phyloP scores from a whole-genome alignment of 805 yeast genomes.

The Tetrapisispora namnaoensis region DNA sequence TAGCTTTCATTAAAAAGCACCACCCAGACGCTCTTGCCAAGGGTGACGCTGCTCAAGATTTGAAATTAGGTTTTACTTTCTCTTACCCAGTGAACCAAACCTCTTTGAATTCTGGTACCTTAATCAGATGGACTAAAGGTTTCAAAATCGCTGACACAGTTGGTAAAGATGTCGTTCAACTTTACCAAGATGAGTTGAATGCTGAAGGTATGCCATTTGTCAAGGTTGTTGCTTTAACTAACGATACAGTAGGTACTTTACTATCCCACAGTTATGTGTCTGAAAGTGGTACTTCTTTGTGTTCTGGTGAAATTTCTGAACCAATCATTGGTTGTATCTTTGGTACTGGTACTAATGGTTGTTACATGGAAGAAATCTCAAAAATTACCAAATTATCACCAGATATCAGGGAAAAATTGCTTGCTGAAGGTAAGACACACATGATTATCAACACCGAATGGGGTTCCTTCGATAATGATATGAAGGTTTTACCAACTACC shows the following conservation, averaged over 20 bases:
- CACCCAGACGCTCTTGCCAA: slow-evolving; percentile 40
- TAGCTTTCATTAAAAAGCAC: slow-evolving; percentile 53
- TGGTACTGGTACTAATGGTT: slow-evolving; percentile 98
- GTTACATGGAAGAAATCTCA: slow-evolving; percentile 70
- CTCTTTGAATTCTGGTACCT: slow-evolving; percentile 64
- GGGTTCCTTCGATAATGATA: slow-evolving; percentile 91
- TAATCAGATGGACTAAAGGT: slow-evolving; percentile 96
- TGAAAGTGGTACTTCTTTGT: slow-evolving; percentile 34
- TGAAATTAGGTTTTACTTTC: slow-evolving; percentile 87
- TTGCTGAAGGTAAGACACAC: slow-evolving; percentile 40
- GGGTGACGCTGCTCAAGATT: slow-evolving; percentile 23
- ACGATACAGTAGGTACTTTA: slow-evolving; percentile 93
- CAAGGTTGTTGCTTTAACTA: slow-evolving; percentile 76
- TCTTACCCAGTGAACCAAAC: slow-evolving; percentile 88
- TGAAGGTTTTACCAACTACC: slow-evolving; percentile 66
- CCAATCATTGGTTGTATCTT: slow-evolving; percentile 85
- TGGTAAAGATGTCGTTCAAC: slow-evolving; percentile 68
- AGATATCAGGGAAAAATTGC: slow-evolving; percentile 30
- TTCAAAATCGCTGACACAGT: slow-evolving; percentile 79
- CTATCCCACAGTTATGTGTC: slow-evolving; percentile 79
- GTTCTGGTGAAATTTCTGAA: slow-evolving; percentile 50
- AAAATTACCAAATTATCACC: slow-evolving; percentile 67
- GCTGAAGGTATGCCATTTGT: slow-evolving; percentile 47
- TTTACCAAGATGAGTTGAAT: slow-evolving; percentile 64
- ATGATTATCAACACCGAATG: slow-evolving; percentile 96